Conservation (phyloP, 2,329 filamentous ascomycete genomes). For the Ascochyta viciae-villosae region DNA sequence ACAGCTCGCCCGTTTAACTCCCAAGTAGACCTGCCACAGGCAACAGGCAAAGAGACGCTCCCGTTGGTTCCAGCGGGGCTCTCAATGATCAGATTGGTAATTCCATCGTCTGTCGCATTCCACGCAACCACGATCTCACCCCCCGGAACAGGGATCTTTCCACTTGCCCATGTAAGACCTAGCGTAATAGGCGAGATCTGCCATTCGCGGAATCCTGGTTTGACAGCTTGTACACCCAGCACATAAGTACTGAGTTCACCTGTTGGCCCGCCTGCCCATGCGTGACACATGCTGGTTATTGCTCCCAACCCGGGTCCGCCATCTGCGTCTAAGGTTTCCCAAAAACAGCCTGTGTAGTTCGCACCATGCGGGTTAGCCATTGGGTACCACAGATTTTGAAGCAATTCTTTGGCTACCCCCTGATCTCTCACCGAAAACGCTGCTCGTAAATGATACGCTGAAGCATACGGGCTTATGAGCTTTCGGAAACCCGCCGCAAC, state of each 20-base stretch:
- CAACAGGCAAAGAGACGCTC: too few species aligned
- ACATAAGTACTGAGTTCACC: slow-evolving; percentile 42
- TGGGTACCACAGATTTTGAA: slow-evolving; percentile 23
- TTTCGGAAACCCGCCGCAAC: slow-evolving; percentile 19
- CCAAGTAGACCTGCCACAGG: too few species aligned
- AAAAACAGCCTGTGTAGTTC: slow-evolving; percentile 43
- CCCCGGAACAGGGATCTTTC: slow-evolving; percentile 10
- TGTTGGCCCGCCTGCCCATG: slow-evolving; percentile 45
- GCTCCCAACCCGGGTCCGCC: slow-evolving; percentile 35
- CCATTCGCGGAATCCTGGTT: slow-evolving; percentile 17
- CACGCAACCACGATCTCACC: slow-evolving; percentile 12
- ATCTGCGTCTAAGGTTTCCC: slow-evolving; percentile 35
- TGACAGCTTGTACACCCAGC: slow-evolving; percentile 26
- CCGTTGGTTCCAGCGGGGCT: too few species aligned
- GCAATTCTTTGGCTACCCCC: slow-evolving; percentile 1
- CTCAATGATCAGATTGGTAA: too few species aligned
- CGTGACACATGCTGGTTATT: slow-evolving; percentile 45
- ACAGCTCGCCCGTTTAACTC: too few species aligned
- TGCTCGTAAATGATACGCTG: slow-evolving; percentile 43
- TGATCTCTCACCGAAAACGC: slow-evolving; percentile 21
- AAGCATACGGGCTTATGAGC: slow-evolving; percentile 39
- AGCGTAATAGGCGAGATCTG: slow-evolving; percentile 11
- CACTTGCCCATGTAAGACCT: slow-evolving; percentile 15
- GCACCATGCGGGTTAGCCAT: slow-evolving; percentile 32
- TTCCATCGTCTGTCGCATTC: slow-evolving; percentile 10